Evolutionary conservation across 208 protist genomes (phyloP).

Genomic region (Strigomonas galati): DNA sequence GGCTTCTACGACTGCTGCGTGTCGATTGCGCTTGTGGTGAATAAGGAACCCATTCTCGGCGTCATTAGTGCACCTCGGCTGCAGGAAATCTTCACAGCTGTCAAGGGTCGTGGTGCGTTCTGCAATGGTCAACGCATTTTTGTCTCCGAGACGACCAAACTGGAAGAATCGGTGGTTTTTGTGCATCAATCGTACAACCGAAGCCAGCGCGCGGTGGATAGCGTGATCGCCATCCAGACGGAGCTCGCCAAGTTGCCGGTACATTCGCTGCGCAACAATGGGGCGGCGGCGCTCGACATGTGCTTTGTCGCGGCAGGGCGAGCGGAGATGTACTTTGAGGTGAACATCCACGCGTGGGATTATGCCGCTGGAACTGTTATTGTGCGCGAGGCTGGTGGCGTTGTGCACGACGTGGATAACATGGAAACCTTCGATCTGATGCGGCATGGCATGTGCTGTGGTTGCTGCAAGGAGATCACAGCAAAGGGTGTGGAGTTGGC

Average conservation of each 20-base stretch:
- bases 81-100: constrained; percentile 77
- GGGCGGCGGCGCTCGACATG: constrained; percentile 78
- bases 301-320: constrained; percentile 79
- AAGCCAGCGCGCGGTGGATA: constrained; percentile 39
- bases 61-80: constrained; percentile 75
- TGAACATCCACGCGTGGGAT: constrained; percentile 75
- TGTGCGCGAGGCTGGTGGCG: constrained; percentile 82
- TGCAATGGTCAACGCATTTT: constrained; percentile 86
- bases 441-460: constrained; percentile 66
- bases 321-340: constrained; percentile 76
- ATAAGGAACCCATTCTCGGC: constrained; percentile 70
- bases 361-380: constrained; percentile 79
- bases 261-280: constrained; percentile 70
- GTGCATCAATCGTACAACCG: constrained; percentile 61
- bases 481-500: constrained; percentile 46
- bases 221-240: constrained; percentile 54
- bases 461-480: constrained; percentile 49
- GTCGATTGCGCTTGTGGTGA: constrained; percentile 74
- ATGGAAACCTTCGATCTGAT: constrained; percentile 54
- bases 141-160: constrained; percentile 39
- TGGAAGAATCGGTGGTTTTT: constrained; percentile 64
- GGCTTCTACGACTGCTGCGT: constrained; percentile 84
- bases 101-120: constrained; percentile 74
- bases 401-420: constrained; percentile 82
- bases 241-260: constrained; percentile 61